phyloP scores from a whole-genome alignment of 108 stramenopile species.

The Discostella pseudostelligera region DNA sequence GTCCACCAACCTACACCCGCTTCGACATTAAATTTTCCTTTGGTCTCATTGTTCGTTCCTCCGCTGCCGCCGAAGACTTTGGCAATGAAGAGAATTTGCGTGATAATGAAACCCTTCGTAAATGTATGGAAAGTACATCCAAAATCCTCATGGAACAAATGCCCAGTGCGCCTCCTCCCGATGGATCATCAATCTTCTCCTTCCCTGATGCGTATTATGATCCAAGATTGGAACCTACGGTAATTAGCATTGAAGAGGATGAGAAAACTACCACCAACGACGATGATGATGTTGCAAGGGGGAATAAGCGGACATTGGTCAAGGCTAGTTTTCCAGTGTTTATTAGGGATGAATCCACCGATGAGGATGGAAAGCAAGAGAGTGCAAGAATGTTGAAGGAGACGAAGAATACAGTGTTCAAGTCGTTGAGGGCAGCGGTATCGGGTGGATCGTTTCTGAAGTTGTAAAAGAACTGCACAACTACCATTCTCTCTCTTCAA shows the following conservation, averaged over 20 bases:
- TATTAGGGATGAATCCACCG: constrained; percentile 25
- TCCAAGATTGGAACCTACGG: constrained; percentile 38
- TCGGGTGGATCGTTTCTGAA: constrained; percentile 44
- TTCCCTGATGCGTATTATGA: constrained; percentile 47
- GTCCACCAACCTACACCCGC: constrained; percentile 34
- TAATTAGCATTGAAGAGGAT: constrained; percentile 46
- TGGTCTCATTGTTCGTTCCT: constrained; percentile 38
- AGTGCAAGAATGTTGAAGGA: constrained; percentile 32
- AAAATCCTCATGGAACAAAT: constrained; percentile 36
- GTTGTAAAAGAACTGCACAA: constrained; percentile 3
- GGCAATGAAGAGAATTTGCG: constrained; percentile 31
- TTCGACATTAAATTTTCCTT: constrained; percentile 49
- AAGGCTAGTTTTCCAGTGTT: constrained; percentile 49
- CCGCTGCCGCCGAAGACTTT: constrained; percentile 12
- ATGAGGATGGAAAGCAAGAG: constrained; percentile 20
- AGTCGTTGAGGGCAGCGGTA: constrained; percentile 43
- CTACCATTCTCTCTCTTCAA: no score
- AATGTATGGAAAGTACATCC: constrained; percentile 43
- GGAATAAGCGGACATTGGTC: constrained; percentile 34
- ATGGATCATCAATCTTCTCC: no score
- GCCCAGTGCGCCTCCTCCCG: constrained; percentile 44
- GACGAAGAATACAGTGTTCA: constrained; percentile 43
- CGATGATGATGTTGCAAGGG: constrained; percentile 1
- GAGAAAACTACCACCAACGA: background rate
- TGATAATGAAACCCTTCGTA: constrained; percentile 41